These are phyloP conservation scores for Cryptococcus deneoformans DNA, from an alignment of 1,284 basidiomycete genomes.

Conservation along the genomic window DNA sequence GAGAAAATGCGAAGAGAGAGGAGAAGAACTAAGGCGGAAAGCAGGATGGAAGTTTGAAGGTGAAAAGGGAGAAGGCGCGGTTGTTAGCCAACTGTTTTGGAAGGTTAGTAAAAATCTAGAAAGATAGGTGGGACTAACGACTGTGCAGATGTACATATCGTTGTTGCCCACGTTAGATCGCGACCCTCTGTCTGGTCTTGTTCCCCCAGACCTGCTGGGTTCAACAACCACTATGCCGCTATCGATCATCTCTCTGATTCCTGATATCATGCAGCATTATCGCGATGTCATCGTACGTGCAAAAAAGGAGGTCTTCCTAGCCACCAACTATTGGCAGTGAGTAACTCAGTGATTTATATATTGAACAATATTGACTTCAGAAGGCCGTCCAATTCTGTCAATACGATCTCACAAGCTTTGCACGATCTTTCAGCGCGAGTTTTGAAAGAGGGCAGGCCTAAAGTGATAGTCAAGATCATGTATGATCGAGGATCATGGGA, in stretches of 20 bases:
- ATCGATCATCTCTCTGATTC: conserved; percentile 53
- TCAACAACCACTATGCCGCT: conserved; percentile 59
- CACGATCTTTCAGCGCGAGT: conserved; percentile 57
- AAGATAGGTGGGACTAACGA: neutral
- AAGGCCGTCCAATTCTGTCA: conserved; percentile 55
- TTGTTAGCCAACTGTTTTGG: conserved; percentile 47
- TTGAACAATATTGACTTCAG: conserved; percentile 2
- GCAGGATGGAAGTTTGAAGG: conserved; percentile 47
- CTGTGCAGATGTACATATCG: conserved; percentile 55
- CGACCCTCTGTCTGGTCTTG: conserved; percentile 56
- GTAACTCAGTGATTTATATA: conserved; percentile 14
- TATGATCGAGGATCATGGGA: conserved; percentile 65
- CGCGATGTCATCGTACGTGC: conserved; percentile 57
- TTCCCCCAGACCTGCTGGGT: conserved; percentile 57
- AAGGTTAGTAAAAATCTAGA: conserved; percentile 27
- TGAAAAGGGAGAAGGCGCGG: conserved; percentile 36
- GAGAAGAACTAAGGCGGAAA: conserved; percentile 29
- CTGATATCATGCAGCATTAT: conserved; percentile 61
- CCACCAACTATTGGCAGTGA: conserved; percentile 60
- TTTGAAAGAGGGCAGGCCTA: conserved; percentile 53
- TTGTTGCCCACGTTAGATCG: conserved; percentile 55
- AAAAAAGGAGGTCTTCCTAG: conserved; percentile 59
- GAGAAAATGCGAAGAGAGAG: conserved; percentile 29
- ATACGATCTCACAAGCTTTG: conserved; percentile 57
- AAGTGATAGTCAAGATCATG: conserved; percentile 60